Conservation (phyloP, 331 rosid species). For the Malus hybrid region DNA sequence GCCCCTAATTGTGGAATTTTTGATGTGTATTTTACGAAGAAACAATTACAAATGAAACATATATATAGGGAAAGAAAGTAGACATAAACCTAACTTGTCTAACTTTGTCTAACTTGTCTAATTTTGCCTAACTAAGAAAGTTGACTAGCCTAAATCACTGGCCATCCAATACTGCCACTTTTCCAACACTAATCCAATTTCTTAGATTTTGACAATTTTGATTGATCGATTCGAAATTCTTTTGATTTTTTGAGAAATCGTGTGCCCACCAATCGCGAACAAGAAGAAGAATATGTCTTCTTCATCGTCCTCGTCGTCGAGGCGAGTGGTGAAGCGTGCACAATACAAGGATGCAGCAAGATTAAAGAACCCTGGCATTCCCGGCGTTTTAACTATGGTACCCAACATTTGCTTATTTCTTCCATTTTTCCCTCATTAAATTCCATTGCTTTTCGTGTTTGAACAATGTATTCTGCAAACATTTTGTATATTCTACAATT, state of each 20-base stretch:
- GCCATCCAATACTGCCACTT: no score
- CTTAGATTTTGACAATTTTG: background rate
- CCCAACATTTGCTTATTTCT: background rate
- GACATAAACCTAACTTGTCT: no score
- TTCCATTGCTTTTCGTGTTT: background rate
- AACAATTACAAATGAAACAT: no score
- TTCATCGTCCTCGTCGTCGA: slow-evolving; percentile 25
- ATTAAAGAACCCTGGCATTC: slow-evolving; percentile 55
- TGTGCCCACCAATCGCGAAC: background rate
- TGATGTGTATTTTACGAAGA: no score
- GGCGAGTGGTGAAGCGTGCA: slow-evolving; percentile 63
- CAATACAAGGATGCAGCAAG: slow-evolving; percentile 61
- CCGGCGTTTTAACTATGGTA: slow-evolving; percentile 81
- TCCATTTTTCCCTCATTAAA: background rate
- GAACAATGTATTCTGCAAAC: background rate
- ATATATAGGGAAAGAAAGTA: no score
- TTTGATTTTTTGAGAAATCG: background rate
- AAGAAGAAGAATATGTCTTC: background rate
- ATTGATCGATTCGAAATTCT: background rate
- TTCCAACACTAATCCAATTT: background rate
- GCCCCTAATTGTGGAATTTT: no score
- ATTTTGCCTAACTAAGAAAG: no score
- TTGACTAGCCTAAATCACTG: no score
- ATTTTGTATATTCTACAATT: background rate
- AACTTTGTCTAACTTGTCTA: no score